phyloP scores from a whole-genome alignment of 305 asterid species.

The Solanum aculeatissimum region DNA sequence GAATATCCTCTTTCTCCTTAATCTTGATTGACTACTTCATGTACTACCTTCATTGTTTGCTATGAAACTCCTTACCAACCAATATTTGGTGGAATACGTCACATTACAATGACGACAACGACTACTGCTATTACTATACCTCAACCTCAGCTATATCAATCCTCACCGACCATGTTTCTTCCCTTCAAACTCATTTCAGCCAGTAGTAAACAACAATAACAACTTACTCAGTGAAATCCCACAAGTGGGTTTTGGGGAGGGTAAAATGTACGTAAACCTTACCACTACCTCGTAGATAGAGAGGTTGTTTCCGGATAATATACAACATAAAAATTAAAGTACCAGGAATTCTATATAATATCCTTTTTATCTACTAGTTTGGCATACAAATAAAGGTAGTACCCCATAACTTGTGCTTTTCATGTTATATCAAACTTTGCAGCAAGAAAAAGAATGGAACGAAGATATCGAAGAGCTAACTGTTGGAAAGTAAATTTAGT shows the following conservation, averaged over 20 bases:
- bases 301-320: no score
- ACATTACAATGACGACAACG: background rate
- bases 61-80: background rate
- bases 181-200: background rate
- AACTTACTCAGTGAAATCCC: no score
- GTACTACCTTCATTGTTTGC: background rate
- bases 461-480: slow-evolving; percentile 9
- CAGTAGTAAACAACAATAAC: no score
- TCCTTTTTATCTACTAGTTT: no score
- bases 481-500: background rate
- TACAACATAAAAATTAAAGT: no score
- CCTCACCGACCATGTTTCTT: background rate
- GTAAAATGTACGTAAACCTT: no score
- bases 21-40: background rate
- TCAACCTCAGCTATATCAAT: background rate
- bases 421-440: slow-evolving; percentile 12
- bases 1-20: background rate
- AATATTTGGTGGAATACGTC: background rate
- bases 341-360: no score
- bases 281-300: no score
- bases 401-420: background rate
- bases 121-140: background rate
- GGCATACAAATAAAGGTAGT: no score
- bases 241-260: no score
- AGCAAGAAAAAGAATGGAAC: slow-evolving; percentile 26